phyloP scores from a whole-genome alignment of 257 asterid genomes.

The Solanum paucissectum region DNA sequence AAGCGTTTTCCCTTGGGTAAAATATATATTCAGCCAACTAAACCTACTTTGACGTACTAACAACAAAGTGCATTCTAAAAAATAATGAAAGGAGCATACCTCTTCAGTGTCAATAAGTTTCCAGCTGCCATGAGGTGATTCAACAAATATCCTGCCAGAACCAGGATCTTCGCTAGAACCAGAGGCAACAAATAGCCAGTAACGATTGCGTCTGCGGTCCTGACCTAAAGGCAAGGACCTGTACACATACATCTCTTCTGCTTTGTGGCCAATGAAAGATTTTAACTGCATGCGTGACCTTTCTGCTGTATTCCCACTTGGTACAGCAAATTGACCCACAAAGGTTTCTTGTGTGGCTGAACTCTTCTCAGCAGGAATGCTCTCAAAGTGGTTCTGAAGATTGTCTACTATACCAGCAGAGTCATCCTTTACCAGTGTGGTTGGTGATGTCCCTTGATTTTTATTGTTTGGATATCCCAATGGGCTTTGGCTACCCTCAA shows the following conservation, averaged over 20 bases:
- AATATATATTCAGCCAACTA: neutral
- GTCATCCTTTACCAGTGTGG: conserved; percentile 39
- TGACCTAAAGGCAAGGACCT: conserved; percentile 95
- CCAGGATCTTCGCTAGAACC: conserved; percentile 86
- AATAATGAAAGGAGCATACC: conserved; percentile 27
- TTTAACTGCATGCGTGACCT: conserved; percentile 86
- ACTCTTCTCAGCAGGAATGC: conserved; percentile 20
- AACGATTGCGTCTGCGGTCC: conserved; percentile 94
- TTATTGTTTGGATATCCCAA: conserved; percentile 29
- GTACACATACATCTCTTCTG: conserved; percentile 82
- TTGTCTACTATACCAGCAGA: conserved; percentile 37
- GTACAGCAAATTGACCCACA: conserved; percentile 36
- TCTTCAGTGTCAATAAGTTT: conserved; percentile 73
- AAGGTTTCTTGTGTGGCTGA: conserved; percentile 22
- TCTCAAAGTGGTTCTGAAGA: conserved; percentile 25
- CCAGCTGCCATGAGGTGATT: conserved; percentile 70
- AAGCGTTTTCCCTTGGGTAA: neutral
- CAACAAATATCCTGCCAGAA: conserved; percentile 85
- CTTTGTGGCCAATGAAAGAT: conserved; percentile 79
- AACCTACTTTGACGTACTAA: neutral
- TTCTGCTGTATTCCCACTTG: conserved; percentile 66
- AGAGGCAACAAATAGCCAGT: conserved; percentile 89
- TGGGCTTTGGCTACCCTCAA: conserved; percentile 65
- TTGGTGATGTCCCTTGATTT: conserved; percentile 30
- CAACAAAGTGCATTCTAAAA: neutral